Percentiles rank a stretch among this genome's conserved stretches.
These are phyloP conservation scores for Cantharellus cinnabarinus DNA, from an alignment of 768 basidiomycete species.

Conservation along the genomic window DNA sequence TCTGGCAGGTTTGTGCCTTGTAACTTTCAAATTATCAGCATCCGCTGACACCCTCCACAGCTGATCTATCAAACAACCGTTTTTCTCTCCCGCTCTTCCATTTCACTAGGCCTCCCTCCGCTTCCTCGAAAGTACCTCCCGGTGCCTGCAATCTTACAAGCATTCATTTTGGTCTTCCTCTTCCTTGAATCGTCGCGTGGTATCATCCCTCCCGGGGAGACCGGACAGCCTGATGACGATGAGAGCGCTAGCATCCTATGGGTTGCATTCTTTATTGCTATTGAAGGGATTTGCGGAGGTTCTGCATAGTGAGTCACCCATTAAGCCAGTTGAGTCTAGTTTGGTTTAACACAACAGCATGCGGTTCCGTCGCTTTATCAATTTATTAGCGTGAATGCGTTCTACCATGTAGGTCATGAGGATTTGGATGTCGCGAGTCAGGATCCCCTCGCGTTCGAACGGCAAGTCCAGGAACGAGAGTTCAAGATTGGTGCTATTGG, in stretches of 20 bases:
- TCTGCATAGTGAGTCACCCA: slow-evolving; percentile 53
- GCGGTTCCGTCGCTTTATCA: too few species aligned
- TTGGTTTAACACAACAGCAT: too few species aligned
- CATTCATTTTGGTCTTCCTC: slow-evolving; percentile 38
- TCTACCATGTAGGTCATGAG: slow-evolving; percentile 66
- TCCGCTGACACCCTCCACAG: slow-evolving; percentile 17
- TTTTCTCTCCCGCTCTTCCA: slow-evolving; percentile 80
- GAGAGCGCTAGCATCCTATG: slow-evolving; percentile 31
- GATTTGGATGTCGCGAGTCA: slow-evolving; percentile 23
- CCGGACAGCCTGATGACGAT: slow-evolving; percentile 12
- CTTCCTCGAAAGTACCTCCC: slow-evolving; percentile 48
- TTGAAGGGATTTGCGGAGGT: slow-evolving; percentile 88
- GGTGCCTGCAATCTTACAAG: slow-evolving; percentile 59
- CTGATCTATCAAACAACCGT: slow-evolving; percentile 80
- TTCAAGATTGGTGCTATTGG: slow-evolving; percentile 84
- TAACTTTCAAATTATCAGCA: not conserved
- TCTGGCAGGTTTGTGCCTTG: slow-evolving; percentile 54
- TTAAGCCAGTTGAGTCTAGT: not conserved
- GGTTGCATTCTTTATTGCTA: slow-evolving; percentile 57
- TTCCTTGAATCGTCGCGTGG: slow-evolving; percentile 48
- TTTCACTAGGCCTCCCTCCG: slow-evolving; percentile 66
- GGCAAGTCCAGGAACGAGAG: slow-evolving; percentile 56
- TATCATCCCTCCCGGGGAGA: slow-evolving; percentile 23
- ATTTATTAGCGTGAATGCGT: slow-evolving; percentile 56
- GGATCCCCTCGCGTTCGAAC: slow-evolving; percentile 18